Evolutionary conservation across 805 yeast genomes (phyloP), one percentile per base, ranked within the genome.

Genomic region (Wickerhamiella cacticola): DNA sequence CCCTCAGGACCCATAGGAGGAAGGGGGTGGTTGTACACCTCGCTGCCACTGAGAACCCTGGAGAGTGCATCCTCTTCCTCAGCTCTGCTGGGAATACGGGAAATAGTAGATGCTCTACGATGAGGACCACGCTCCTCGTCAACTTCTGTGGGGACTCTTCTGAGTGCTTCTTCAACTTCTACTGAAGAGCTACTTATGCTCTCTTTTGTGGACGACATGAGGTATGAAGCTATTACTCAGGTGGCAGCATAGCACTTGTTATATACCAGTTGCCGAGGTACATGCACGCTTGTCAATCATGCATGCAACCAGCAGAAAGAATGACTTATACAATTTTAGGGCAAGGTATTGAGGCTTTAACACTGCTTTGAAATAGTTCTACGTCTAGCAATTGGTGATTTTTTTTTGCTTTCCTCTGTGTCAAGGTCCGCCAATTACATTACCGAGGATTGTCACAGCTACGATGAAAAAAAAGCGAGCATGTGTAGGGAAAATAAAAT

Each of bases 1-100:
- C 40, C 26, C 31, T 29, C 41, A 21, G 46, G 46, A 19, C 47
- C 47, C 41, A 44, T 34, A 2, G 47, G 35, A 2, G 47, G 47
- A 4, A 44, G 26, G 19, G 41, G 41, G 29, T 35, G 35, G 9
- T 9, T 44, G 12, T 10, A 31, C 3, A 1, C 19, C n/a, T 22
- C 15, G n/a, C 18, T 24, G 3, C 47, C 41, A 15, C 33, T 44
- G 10, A 44, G 33, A 2, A 44, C 31, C 12, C 47, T 16, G 25
- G 40, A 24, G 8, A 44, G 41, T 19, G 36, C 41, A 13, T 44
- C 47, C 19, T 44, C 47, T 23, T 43, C 39, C 23, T 39, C 26
- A 10, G 15, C 31, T 15, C 39, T 26, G 24, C 36, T 33, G 26
- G n/a, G 33, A 16, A 21, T 15, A 13, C 46, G 38, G 4, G 46